Evolutionary conservation across 306 rosid species (phyloP).

Genomic region (Citrullus amarus): DNA sequence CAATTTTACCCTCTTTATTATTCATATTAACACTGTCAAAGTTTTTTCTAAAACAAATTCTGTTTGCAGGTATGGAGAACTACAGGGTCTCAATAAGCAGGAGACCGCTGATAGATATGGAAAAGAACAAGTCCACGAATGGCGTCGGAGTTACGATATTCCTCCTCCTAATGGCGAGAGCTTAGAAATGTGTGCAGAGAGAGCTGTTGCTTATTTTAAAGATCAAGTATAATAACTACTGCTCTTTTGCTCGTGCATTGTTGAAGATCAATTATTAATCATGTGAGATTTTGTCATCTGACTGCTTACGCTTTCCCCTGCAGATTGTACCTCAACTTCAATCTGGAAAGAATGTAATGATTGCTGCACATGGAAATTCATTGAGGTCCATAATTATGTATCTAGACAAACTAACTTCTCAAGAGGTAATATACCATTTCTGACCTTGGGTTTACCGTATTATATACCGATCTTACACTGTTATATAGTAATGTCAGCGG

Average conservation of each 20-base stretch:
- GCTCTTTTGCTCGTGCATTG: background rate
- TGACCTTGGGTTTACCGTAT: slow-evolving; percentile 2
- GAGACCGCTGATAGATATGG: slow-evolving; percentile 98
- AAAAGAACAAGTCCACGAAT: slow-evolving; percentile 88
- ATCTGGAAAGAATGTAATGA: slow-evolving; percentile 92
- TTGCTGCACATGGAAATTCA: slow-evolving; percentile 97
- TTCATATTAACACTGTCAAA: background rate
- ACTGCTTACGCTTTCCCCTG: slow-evolving; percentile 18
- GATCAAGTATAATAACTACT: slow-evolving; percentile 41
- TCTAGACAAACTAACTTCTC: slow-evolving; percentile 91
- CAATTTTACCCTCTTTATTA: slow-evolving; percentile 8
- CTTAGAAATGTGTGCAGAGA: slow-evolving; percentile 97
- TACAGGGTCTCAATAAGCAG: slow-evolving; percentile 97
- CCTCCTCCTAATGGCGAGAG: slow-evolving; percentile 99
- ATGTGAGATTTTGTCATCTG: slow-evolving; percentile 5
- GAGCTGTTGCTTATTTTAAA: slow-evolving; percentile 96
- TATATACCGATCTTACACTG: background rate
- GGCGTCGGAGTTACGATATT: slow-evolving; percentile 93
- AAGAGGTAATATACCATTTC: slow-evolving; percentile 44
- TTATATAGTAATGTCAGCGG: background rate
- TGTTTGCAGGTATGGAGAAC: slow-evolving; percentile 80
- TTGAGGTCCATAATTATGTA: slow-evolving; percentile 97
- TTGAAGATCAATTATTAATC: background rate
- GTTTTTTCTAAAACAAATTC: background rate
- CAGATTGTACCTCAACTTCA: slow-evolving; percentile 88